phyloP scores from a whole-genome alignment of 2,329 filamentous ascomycete species.

The Ceratocystis alfenasii region DNA sequence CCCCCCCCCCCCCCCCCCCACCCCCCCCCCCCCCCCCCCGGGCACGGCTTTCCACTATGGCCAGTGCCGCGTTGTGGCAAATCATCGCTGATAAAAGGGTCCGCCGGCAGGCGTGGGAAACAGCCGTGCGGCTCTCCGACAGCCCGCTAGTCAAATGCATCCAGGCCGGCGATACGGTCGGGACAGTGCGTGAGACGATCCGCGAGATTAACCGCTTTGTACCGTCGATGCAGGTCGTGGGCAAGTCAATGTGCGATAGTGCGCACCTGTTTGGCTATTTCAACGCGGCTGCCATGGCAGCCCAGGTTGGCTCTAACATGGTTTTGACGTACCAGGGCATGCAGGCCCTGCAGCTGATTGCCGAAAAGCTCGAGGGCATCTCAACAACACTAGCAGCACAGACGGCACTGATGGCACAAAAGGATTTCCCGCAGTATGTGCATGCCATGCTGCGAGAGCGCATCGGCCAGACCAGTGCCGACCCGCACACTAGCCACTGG shows the following conservation, averaged over 20 bases:
- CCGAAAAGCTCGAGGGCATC: conserved; percentile 30
- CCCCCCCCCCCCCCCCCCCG: neutral
- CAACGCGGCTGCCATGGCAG: conserved; percentile 27
- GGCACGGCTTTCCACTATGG: conserved; percentile 21
- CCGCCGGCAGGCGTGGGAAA: conserved; percentile 22
- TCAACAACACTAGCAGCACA: conserved; percentile 29
- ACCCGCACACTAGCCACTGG: conserved; percentile 29
- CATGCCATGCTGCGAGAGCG: conserved; percentile 31
- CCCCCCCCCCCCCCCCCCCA: too few species aligned
- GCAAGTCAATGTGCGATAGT: conserved; percentile 29
- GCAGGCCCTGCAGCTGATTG: conserved; percentile 31
- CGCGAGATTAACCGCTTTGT: conserved; percentile 25
- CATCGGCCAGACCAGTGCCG: conserved; percentile 28
- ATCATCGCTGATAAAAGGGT: conserved; percentile 21
- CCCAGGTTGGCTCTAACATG: conserved; percentile 30
- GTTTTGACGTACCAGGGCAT: conserved; percentile 31
- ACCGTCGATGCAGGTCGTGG: conserved; percentile 30
- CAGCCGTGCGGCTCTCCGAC: conserved; percentile 20
- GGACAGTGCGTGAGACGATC: conserved; percentile 20
- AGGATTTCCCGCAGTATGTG: conserved; percentile 31
- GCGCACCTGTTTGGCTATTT: conserved; percentile 29
- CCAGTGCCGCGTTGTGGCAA: conserved; percentile 21
- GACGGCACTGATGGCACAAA: conserved; percentile 31
- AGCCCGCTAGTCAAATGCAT: conserved; percentile 21
- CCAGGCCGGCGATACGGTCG: conserved; percentile 21